A percentile compares a stretch with the other conserved stretches of the same genome.
phyloP scores from a whole-genome alignment of 495 filamentous ascomycete genomes.

The Xylaria venustula region DNA sequence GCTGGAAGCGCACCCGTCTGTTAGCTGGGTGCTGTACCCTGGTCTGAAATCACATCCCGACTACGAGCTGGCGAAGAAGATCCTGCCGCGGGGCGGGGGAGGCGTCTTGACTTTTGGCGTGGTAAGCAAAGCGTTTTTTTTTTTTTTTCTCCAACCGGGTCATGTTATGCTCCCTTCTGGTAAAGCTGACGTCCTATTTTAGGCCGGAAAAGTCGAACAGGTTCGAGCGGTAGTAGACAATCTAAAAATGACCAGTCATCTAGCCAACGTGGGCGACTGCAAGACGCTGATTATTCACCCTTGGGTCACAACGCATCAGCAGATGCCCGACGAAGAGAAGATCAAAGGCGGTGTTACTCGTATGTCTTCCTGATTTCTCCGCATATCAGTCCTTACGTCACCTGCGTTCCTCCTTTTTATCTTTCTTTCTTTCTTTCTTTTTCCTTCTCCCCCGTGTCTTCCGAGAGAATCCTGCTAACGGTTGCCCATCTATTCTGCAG shows the following conservation, averaged over 20 bases:
- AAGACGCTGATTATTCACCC: constrained; percentile 45
- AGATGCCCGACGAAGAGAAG: constrained; percentile 44
- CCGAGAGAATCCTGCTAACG: neutral
- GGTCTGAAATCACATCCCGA: constrained; percentile 39
- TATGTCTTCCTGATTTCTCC: constrained; percentile 17
- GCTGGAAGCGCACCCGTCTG: constrained; percentile 35
- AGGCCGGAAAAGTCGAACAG: constrained; percentile 39
- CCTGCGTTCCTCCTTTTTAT: no score
- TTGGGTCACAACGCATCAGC: constrained; percentile 44
- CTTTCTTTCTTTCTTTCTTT: neutral
- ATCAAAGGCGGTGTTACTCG: constrained; percentile 42
- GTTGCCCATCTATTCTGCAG: constrained; percentile 8
- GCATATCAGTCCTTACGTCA: neutral
- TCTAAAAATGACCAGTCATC: constrained; percentile 39
- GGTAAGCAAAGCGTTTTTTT: constrained; percentile 19
- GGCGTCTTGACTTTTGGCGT: constrained; percentile 43
- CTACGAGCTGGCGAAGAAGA: constrained; percentile 35
- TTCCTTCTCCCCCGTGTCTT: constrained; percentile 6
- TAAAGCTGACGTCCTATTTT: constrained; percentile 15
- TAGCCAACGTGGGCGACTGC: constrained; percentile 44
- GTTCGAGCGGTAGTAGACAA: constrained; percentile 43
- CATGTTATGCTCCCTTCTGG: neutral
- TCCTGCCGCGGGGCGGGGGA: constrained; percentile 36
- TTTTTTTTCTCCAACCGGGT: no score
- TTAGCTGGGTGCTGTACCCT: constrained; percentile 42